Evolutionary conservation across 805 yeast genomes (phyloP).

Genomic region (Ascoidea rubescens): DNA sequence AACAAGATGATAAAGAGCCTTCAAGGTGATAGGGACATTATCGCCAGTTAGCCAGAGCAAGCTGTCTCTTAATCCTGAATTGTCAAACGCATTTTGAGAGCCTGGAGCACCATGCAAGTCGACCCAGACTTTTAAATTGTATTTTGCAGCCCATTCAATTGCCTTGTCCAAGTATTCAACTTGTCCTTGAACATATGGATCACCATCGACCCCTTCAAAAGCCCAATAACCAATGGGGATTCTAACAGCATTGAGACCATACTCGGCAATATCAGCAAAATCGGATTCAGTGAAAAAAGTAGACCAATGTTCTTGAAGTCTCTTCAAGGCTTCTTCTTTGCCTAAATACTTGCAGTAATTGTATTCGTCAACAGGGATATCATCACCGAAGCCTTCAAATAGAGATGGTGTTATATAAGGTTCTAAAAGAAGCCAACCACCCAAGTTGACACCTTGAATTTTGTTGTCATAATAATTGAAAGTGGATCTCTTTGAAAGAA

Average conservation of each 20-base stretch:
- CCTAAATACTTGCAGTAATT: constrained; percentile 38
- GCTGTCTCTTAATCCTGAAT: constrained; percentile 50
- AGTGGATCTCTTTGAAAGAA: not conserved
- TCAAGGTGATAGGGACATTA: constrained; percentile 33
- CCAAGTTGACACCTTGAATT: constrained; percentile 36
- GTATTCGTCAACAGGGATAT: constrained; percentile 48
- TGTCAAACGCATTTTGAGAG: constrained; percentile 78
- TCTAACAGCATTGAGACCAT: constrained; percentile 58
- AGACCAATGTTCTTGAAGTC: constrained; percentile 40
- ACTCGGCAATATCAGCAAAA: constrained; percentile 31
- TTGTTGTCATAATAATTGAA: not conserved
- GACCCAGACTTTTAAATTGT: constrained; percentile 54
- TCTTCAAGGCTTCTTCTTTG: constrained; percentile 23
- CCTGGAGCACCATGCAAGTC: constrained; percentile 79
- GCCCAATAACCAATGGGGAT: constrained; percentile 82
- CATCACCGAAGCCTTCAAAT: constrained; percentile 27
- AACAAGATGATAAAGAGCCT: constrained; percentile 35
- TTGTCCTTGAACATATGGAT: constrained; percentile 58
- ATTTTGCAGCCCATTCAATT: constrained; percentile 48
- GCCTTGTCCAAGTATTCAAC: constrained; percentile 50
- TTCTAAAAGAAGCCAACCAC: constrained; percentile 64
- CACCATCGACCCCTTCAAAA: constrained; percentile 21
- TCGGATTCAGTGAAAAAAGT: constrained; percentile 47
- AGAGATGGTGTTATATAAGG: constrained; percentile 60
- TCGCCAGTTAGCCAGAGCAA: constrained; percentile 29